Evolutionary conservation across 768 basidiomycete species (phyloP), one percentile per base, ranked within the genome.

Genomic region (Dioszegia hungarica): DNA sequence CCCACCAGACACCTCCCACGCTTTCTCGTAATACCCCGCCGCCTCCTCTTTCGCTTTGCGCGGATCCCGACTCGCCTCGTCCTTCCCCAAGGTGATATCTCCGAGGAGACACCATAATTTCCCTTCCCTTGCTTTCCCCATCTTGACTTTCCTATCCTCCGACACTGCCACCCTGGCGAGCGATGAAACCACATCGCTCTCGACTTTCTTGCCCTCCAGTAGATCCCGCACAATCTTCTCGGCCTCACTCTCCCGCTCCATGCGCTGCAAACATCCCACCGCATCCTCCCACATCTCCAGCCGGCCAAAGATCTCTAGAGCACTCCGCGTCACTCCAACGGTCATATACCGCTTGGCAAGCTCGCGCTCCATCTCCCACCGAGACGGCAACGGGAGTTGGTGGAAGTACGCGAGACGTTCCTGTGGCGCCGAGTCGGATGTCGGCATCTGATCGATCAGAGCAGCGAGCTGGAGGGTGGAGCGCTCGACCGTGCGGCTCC

Each of bases 261-360:
- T 81, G 17, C 85, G 79, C 58, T 86, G 85, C 80, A 87, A 89
- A 76, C 94, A 98, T 60, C 82, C 81, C 39, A 91, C 90, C 8
- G 89, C 92, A 62, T 97, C 90, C 77, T 95, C 95, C 93, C 93
- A 99, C 91, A 97, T 91, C 78, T 98, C 92, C 59, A 97, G 79
- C 33, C 89, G 82, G 77, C 90, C 87, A 70, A 91, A 98, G 54
- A 97, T 93, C 74, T 88, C 93, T 46, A 98, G 79, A 0, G 95
- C 93, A 4, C 89, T 91, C 64, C 86, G 86, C 57, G 88, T 81
- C 54, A 94, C 90, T 15, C 95, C 95, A 46, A 98, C 80, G 41
- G 84, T 81, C 62, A 92, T 78, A 78, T 87, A 92, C 51, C 90
- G 83, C 63, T 81, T 75, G 1, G 91, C 95, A 22, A 99, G 81